A percentile compares a stretch with the other conserved stretches of the same genome.
Evolutionary conservation across 306 rosid species (phyloP).

Genomic region (Castanea sativa): DNA sequence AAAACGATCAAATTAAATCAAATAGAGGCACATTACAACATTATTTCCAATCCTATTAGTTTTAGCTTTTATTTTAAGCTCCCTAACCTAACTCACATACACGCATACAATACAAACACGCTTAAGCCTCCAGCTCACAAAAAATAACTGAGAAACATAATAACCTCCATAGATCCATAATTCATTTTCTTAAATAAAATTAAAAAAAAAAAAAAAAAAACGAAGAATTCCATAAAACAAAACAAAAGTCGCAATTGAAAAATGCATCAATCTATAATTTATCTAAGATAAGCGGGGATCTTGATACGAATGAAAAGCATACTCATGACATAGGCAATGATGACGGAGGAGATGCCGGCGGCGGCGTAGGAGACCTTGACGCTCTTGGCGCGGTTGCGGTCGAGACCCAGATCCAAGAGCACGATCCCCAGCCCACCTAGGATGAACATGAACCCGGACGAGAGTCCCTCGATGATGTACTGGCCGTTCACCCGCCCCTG

Average conservation of each 20-base stretch:
- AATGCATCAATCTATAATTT: background rate
- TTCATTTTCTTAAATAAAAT: too few species aligned
- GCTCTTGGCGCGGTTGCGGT: slow-evolving; percentile 68
- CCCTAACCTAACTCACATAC: too few species aligned
- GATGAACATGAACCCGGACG: slow-evolving; percentile 91
- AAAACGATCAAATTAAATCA: too few species aligned
- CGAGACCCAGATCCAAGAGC: slow-evolving; percentile 76
- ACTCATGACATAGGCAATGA: slow-evolving; percentile 77
- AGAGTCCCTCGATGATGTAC: slow-evolving; percentile 87
- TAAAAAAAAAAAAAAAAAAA: too few species aligned
- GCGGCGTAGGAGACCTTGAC: slow-evolving; percentile 79
- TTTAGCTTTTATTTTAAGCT: too few species aligned
- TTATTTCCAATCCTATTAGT: too few species aligned
- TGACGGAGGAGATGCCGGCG: slow-evolving; percentile 65
- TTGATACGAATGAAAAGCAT: slow-evolving; percentile 94
- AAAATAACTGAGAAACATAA: too few species aligned
- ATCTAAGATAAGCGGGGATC: slow-evolving; percentile 87
- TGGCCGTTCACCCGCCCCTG: slow-evolving; percentile 90
- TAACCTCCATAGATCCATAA: too few species aligned
- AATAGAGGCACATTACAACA: too few species aligned
- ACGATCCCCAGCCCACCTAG: slow-evolving; percentile 82
- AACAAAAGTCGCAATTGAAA: background rate
- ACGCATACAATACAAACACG: too few species aligned
- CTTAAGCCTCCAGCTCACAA: too few species aligned
- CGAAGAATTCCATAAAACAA: background rate